Evolutionary conservation across 495 filamentous ascomycete species (phyloP).

Genomic region (Neurospora sp.): DNA sequence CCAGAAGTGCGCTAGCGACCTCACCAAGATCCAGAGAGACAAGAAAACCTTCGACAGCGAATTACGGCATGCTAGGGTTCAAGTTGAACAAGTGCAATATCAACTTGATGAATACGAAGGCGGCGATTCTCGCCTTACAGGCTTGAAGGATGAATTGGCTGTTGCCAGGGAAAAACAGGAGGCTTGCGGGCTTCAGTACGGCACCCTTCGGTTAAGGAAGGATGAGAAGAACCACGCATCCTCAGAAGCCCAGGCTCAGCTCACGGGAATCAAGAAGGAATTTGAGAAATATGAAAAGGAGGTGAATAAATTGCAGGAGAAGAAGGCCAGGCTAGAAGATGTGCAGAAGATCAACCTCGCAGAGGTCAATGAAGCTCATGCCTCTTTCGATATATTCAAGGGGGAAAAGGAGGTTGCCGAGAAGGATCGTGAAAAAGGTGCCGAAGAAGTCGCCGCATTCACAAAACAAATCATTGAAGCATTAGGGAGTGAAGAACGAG

Average conservation of each 20-base stretch:
- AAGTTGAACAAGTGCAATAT: constrained; percentile 17
- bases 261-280: constrained; percentile 12
- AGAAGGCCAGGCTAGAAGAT: constrained; percentile 36
- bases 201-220: constrained; percentile 23
- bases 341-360: constrained; percentile 44
- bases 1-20: constrained; percentile 48
- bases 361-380: constrained; percentile 57
- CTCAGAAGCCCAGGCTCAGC: constrained; percentile 17
- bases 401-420: constrained; percentile 36
- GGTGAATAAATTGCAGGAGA: constrained; percentile 19
- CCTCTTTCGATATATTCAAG: constrained; percentile 39
- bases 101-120: constrained; percentile 37
- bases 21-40: constrained; percentile 43
- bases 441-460: constrained; percentile 40
- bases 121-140: constrained; percentile 27
- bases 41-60: constrained; percentile 14
- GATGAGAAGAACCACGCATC: constrained; percentile 25
- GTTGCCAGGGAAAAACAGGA: constrained; percentile 21
- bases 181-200: constrained; percentile 34
- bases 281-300: background rate
- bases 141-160: constrained; percentile 22
- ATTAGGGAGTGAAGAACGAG: background rate
- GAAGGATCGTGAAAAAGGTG: constrained; percentile 35
- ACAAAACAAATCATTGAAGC: constrained; percentile 42
- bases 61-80: constrained; percentile 13